These are phyloP conservation scores for Bipolaris victoriae DNA, from an alignment of 2,329 filamentous ascomycete species.

Conservation along the genomic window DNA sequence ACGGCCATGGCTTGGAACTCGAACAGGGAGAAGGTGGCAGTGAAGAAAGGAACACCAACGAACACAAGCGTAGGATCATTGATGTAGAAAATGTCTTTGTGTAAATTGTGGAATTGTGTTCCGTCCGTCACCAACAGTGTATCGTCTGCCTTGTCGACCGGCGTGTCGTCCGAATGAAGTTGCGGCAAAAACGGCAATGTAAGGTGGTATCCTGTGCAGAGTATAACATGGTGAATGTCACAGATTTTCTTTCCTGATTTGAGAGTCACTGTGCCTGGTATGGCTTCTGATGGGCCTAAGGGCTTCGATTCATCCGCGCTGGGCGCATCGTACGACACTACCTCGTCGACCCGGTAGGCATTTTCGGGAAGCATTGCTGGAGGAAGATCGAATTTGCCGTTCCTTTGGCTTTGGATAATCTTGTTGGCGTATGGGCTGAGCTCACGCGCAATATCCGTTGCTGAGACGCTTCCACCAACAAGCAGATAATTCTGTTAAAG, in stretches of 20 bases:
- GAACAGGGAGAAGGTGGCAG: constrained; percentile 71
- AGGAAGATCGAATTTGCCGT: constrained; percentile 66
- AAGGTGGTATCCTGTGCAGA: constrained; percentile 73
- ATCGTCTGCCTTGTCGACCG: constrained; percentile 57
- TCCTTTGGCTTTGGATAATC: constrained; percentile 64
- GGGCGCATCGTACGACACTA: constrained; percentile 54
- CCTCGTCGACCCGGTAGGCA: constrained; percentile 59
- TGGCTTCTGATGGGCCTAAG: constrained; percentile 37
- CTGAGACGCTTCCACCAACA: constrained; percentile 63
- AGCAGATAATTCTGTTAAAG: constrained; percentile 56
- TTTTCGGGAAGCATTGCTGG: constrained; percentile 60
- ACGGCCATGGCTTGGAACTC: constrained; percentile 71
- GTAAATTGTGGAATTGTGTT: constrained; percentile 67
- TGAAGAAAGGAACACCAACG: constrained; percentile 69
- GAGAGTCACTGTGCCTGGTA: constrained; percentile 61
- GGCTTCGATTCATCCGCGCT: background rate
- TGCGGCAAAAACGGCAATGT: constrained; percentile 68
- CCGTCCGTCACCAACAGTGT: constrained; percentile 68
- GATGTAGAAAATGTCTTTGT: constrained; percentile 76
- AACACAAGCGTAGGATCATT: constrained; percentile 68
- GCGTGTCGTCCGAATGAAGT: constrained; percentile 55
- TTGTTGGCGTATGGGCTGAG: constrained; percentile 53
- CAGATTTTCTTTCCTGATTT: constrained; percentile 60
- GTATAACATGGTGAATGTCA: constrained; percentile 65
- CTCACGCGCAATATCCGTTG: constrained; percentile 61